Conservation (phyloP, 1,284 basidiomycete genomes). For the Leccinum griseonigrum region DNA sequence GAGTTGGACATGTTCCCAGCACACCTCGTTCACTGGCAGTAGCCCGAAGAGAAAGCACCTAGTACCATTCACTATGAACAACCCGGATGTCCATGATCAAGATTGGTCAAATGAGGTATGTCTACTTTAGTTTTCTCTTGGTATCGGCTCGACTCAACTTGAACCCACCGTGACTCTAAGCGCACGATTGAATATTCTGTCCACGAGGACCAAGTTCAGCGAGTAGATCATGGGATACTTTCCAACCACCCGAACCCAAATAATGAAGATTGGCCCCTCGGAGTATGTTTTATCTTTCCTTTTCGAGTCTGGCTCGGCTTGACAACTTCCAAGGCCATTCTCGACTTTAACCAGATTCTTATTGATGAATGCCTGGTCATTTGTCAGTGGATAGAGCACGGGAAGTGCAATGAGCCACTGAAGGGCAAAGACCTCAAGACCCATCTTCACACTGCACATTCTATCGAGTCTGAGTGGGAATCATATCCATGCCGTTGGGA, state of each 20-base stretch:
- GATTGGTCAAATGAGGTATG: slow-evolving; percentile 2
- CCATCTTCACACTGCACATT: slow-evolving; percentile 12
- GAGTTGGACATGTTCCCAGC: background rate
- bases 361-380: slow-evolving; percentile 2
- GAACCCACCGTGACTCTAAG: background rate
- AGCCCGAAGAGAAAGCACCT: background rate
- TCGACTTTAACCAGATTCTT: slow-evolving; percentile 3
- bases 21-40: background rate
- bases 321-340: background rate
- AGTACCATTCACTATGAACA: background rate
- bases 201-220: background rate
- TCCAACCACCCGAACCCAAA: background rate
- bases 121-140: background rate
- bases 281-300: slow-evolving; percentile 1
- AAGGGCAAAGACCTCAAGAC: slow-evolving; percentile 1
- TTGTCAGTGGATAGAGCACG: slow-evolving; percentile 10
- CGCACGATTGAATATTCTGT: background rate
- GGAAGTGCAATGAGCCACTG: background rate
- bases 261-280: background rate
- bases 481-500: slow-evolving; percentile 14
- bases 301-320: background rate
- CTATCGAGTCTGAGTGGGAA: background rate
- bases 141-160: background rate
- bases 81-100: background rate
- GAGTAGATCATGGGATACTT: background rate